A percentile compares a stretch with the other conserved stretches of the same genome.
These are phyloP conservation scores for Tuber calosporum DNA, from an alignment of 495 filamentous ascomycete genomes.

Conservation along the genomic window DNA sequence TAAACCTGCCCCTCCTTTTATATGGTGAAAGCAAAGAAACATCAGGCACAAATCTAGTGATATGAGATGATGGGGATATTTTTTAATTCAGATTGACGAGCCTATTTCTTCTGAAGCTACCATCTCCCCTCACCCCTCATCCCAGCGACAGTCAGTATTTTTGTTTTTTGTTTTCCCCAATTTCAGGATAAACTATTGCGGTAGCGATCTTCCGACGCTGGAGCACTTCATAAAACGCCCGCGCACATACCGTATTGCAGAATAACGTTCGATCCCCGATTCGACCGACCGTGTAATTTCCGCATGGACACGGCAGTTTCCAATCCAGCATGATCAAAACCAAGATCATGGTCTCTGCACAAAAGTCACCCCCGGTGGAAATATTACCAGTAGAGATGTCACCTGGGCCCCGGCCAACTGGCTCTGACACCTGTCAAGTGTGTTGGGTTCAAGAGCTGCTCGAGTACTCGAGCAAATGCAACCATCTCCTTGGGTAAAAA, in stretches of 20 bases:
- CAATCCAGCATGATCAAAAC: neutral
- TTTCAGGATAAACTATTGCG: neutral
- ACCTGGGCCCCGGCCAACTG: neutral
- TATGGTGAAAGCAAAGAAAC: neutral
- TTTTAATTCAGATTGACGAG: neutral
- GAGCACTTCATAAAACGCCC: neutral
- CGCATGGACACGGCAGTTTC: neutral
- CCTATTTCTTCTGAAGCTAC: neutral
- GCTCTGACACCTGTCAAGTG: neutral
- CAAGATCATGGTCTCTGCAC: neutral
- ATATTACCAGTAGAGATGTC: neutral
- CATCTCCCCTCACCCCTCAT: neutral
- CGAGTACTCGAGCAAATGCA: neutral
- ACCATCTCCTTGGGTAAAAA: neutral
- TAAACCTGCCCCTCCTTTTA: neutral
- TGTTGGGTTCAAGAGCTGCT: neutral
- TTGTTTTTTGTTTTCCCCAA: neutral
- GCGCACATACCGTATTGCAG: neutral
- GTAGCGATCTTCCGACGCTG: neutral
- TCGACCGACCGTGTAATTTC: neutral
- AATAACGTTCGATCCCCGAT: neutral
- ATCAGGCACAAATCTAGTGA: neutral
- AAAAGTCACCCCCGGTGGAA: neutral
- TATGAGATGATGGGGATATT: neutral
- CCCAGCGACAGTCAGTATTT: neutral